Evolutionary conservation across 139 green algal genomes (phyloP).

Genomic region (Trebouxia sp.): DNA sequence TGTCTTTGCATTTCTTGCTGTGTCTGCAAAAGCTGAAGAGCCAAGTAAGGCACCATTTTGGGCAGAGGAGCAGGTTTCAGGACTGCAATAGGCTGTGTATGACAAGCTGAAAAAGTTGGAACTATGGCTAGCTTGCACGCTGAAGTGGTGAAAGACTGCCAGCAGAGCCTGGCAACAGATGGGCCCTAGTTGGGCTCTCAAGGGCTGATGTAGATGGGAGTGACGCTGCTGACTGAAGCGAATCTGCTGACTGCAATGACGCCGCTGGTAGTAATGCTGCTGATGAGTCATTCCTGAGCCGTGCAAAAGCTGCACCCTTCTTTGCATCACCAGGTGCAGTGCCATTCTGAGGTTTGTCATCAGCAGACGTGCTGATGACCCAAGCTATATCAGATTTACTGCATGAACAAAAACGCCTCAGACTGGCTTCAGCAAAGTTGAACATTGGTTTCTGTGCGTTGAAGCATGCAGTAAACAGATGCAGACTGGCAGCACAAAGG

Average conservation of each 20-base stretch:
- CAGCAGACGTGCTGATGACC: background rate
- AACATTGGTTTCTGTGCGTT: no score
- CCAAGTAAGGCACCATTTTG: no score
- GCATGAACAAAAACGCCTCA: background rate
- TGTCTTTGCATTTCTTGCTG: no score
- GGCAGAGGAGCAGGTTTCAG: no score
- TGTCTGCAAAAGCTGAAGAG: no score
- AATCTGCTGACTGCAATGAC: background rate
- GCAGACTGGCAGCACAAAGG: background rate
- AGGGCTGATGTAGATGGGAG: no score
- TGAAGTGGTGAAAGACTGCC: background rate
- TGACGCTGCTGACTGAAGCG: no score
- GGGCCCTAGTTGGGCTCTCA: no score
- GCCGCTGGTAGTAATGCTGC: background rate
- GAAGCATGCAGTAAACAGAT: no score
- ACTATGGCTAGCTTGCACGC: background rate
- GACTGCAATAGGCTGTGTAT: no score
- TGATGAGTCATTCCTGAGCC: background rate
- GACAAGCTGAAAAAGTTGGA: no score
- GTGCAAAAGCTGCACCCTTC: background rate
- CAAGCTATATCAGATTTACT: conserved; percentile 8
- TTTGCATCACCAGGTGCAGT: background rate
- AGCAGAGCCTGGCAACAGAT: background rate
- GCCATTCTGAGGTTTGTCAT: background rate
- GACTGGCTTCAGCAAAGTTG: no score